phyloP scores from a whole-genome alignment of 2,329 filamentous ascomycete genomes.

The Apiospora marii region DNA sequence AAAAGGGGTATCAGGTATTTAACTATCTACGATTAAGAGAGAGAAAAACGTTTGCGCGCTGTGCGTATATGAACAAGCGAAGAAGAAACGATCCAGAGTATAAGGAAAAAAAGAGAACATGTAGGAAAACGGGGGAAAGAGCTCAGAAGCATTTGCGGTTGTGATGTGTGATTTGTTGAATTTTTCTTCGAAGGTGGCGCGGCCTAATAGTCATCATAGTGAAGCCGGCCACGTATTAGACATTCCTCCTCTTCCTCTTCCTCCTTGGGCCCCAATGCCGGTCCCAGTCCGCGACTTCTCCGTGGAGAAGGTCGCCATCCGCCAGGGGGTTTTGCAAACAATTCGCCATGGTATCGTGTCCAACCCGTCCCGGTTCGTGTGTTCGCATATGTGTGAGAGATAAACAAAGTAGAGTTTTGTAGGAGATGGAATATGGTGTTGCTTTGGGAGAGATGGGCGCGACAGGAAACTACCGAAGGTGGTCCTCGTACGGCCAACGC shows the following conservation, averaged over 20 bases:
- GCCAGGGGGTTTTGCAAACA: constrained; percentile 19
- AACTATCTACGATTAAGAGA: constrained; percentile 46
- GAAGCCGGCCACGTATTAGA: constrained; percentile 24
- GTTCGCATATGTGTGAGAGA: constrained; percentile 19
- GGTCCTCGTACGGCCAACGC: background rate
- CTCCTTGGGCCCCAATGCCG: constrained; percentile 1
- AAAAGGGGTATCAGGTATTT: constrained; percentile 41
- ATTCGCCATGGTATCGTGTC: constrained; percentile 19
- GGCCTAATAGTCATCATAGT: constrained; percentile 20
- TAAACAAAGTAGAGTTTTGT: background rate
- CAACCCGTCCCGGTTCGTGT: constrained; percentile 20
- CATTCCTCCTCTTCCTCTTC: constrained; percentile 22
- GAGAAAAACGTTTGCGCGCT: constrained; percentile 26
- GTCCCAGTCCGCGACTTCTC: constrained; percentile 2
- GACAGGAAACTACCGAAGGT: background rate
- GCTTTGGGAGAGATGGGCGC: background rate
- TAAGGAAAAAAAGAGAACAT: constrained; percentile 29
- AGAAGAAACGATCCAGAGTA: constrained; percentile 23
- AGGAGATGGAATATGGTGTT: constrained; percentile 1
- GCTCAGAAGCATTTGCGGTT: constrained; percentile 23
- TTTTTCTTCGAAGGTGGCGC: constrained; percentile 13
- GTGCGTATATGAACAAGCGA: constrained; percentile 25
- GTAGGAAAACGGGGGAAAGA: constrained; percentile 31
- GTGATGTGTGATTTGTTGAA: constrained; percentile 16
- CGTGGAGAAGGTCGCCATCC: constrained; percentile 12